Percentiles rank a stretch among this genome's conserved stretches.
Conservation (phyloP, 805 yeast species). For the Maudiozyma serrabonitensis region DNA sequence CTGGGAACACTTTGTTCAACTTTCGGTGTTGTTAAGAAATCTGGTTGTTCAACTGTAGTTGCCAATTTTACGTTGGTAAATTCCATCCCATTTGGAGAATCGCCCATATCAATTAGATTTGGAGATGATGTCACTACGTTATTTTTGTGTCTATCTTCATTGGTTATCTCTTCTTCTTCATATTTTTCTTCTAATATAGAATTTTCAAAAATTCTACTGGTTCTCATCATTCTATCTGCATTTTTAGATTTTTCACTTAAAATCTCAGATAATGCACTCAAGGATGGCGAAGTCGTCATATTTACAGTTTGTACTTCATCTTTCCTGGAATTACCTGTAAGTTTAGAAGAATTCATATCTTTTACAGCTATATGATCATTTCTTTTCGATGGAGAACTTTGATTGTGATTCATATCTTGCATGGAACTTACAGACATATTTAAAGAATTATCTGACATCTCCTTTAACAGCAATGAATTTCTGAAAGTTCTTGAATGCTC, state of each 20-base stretch:
- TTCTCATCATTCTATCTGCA: slow-evolving; percentile 20
- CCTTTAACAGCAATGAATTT: slow-evolving; percentile 25
- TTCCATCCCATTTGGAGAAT: slow-evolving; percentile 7
- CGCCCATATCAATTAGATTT: slow-evolving; percentile 31
- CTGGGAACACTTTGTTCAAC: slow-evolving; percentile 2
- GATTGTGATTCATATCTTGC: neutral
- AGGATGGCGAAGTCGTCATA: slow-evolving; percentile 36
- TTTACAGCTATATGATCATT: neutral
- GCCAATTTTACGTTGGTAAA: neutral
- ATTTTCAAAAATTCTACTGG: slow-evolving; percentile 8
- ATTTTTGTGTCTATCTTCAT: neutral
- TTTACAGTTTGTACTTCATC: slow-evolving; percentile 23
- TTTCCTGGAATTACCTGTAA: neutral
- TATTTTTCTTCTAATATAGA: slow-evolving; percentile 20
- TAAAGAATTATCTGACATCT: slow-evolving; percentile 15
- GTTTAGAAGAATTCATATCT: no score
- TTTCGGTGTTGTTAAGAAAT: slow-evolving; percentile 24
- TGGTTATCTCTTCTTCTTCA: slow-evolving; percentile 10
- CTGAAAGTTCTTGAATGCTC: slow-evolving; percentile 29
- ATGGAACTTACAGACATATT: neutral
- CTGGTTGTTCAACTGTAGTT: slow-evolving; percentile 19
- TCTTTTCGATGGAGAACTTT: neutral
- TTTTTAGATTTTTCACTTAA: slow-evolving; percentile 30
- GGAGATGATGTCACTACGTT: slow-evolving; percentile 20
- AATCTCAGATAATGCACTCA: slow-evolving; percentile 35